These are phyloP conservation scores for Xylariaceae sp. DNA, from an alignment of 2,329 filamentous ascomycete genomes.

Conservation along the genomic window DNA sequence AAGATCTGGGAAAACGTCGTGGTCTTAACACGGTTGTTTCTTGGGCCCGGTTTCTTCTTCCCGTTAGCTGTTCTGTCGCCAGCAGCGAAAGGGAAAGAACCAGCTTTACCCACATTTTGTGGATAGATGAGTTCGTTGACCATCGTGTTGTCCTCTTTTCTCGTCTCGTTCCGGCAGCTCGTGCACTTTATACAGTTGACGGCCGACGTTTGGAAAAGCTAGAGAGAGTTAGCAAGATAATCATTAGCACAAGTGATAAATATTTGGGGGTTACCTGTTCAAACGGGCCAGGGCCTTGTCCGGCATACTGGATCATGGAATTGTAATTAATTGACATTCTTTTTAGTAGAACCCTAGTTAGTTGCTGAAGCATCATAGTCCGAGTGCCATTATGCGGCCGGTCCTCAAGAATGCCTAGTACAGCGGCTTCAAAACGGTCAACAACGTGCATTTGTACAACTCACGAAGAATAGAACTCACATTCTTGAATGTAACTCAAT, in stretches of 20 bases:
- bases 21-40: conserved; percentile 49
- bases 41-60: conserved; percentile 42
- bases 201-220: conserved; percentile 65
- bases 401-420: conserved; percentile 80
- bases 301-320: conserved; percentile 55
- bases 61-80: conserved; percentile 22
- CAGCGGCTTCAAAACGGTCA: conserved; percentile 50
- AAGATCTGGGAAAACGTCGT: conserved; percentile 82
- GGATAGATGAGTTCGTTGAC: conserved; percentile 87
- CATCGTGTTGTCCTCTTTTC: conserved; percentile 71
- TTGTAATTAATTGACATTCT: conserved; percentile 75
- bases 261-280: conserved; percentile 63
- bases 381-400: conserved; percentile 65
- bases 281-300: conserved; percentile 39
- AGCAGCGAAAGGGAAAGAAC: conserved; percentile 12
- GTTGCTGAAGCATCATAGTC: conserved; percentile 77
- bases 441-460: not conserved
- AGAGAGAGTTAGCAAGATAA: conserved; percentile 2
- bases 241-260: not conserved
- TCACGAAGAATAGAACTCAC: conserved; percentile 34
- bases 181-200: conserved; percentile 76
- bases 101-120: conserved; percentile 36
- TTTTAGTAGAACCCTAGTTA: conserved; percentile 81
- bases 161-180: conserved; percentile 82
- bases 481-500: conserved; percentile 77